Evolutionary conservation across 2,329 filamentous ascomycete species (phyloP), one percentile per base, ranked within the genome.

Genomic region (Boeremia lycopersici): DNA sequence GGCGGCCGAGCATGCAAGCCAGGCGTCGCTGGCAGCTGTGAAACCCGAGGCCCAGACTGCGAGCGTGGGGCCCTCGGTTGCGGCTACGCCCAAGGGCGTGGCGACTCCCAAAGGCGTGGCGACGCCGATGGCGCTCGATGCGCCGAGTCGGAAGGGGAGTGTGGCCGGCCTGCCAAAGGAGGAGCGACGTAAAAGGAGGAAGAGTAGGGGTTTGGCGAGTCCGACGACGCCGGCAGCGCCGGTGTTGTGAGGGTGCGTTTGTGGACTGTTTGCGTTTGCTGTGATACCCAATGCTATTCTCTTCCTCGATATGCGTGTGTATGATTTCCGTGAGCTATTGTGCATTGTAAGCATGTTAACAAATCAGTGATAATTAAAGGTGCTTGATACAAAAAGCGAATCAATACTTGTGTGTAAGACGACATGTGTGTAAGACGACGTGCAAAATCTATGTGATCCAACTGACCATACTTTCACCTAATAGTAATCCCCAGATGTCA

Each of bases 201-300:
- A 76, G 65, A 76, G 74, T 28, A 76, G 69, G 48, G 73, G 67
- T 4, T 50, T 71, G 2, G 63, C 62, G 2, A 76, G 69, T 52
- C 74, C 73, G 6, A 69, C 65, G 0, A 75, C 70, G 34, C 71
- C 71, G 35, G 52, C 46, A 23, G 46, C 35, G 2, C 46, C 6
- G 61, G 56, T 26, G 53, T 53, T 50, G 42, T 55, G 46, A 50
- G 41, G 12, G 4, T 26, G 36, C 19, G 2, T 11, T 34, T 12
- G 3, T 36, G 2, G 15, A 17, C 15, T 19, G 11, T 40, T 34
- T 13, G 45, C 13, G 2, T 28, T 40, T 34, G 9, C 13, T 33
- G 28, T 28, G 45, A 48, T 48, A 48, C 45, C 45, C 45, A 39
- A 48, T 48, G 9, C 34, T 19, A 36, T 10, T 19, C 19, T 23